Percentiles rank a stretch among this genome's conserved stretches.
These are phyloP conservation scores for Amanita fuliginea DNA, from an alignment of 768 basidiomycete genomes.

Conservation along the genomic window DNA sequence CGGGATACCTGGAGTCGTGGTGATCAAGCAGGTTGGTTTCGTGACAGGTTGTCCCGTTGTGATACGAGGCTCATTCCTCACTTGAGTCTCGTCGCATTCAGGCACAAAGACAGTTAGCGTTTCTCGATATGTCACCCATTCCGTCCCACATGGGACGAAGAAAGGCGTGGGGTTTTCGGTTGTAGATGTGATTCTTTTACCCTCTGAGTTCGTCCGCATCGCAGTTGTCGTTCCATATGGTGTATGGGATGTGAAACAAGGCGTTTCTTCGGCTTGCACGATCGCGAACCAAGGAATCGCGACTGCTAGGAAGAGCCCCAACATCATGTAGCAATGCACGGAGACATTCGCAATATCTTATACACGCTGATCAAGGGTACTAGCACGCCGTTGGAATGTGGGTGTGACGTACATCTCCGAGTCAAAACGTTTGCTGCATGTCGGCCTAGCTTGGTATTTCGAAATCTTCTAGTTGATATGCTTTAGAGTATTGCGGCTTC, in stretches of 20 bases:
- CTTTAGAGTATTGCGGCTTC: too few relatives aligned
- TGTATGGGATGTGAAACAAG: neutral
- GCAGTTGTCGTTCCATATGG: constrained; percentile 1
- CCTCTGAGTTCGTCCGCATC: neutral
- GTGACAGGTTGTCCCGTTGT: constrained; percentile 8
- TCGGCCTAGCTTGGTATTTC: neutral
- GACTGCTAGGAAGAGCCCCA: neutral
- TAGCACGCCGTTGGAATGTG: neutral
- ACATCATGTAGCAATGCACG: neutral
- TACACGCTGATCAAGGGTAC: neutral
- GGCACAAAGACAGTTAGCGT: constrained; percentile 12
- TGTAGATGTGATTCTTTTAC: neutral
- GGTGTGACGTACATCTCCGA: neutral
- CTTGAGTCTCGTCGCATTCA: constrained; percentile 14
- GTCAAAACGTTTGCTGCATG: neutral
- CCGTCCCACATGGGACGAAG: constrained; percentile 14
- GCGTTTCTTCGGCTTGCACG: neutral
- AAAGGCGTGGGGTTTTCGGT: constrained; percentile 10
- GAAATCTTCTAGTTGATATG: too few relatives aligned
- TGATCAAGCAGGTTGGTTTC: neutral
- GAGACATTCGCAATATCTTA: neutral
- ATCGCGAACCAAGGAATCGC: neutral
- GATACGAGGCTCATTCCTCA: constrained; percentile 14
- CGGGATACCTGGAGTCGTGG: neutral
- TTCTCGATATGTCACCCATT: constrained; percentile 12